Base-by-base conservation (phyloP, 2,329 filamentous ascomycete species). In the Claviceps sorghi region DNA sequence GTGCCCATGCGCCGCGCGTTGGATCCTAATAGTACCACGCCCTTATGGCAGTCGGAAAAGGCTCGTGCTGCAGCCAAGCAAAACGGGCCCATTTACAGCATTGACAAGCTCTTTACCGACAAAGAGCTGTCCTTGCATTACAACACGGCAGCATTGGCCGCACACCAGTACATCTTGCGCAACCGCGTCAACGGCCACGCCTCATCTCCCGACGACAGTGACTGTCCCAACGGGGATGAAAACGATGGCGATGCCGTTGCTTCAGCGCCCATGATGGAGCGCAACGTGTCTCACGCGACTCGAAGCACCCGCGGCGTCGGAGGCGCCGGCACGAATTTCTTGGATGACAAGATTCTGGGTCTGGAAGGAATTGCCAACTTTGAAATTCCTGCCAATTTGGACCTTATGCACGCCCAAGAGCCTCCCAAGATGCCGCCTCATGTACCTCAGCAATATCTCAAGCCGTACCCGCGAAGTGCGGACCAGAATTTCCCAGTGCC, bases 21-120 rank as follows among this genome's bases (percentile, higher is more conserved):
- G 36, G 80, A 84, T 48, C 69, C 73, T 45, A 74, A 74, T 52
- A 76, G 71, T 58, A 80, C 75, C 32, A 84, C 80, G 1, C 72
- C 79, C 7, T 67, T 83, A 26, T 83, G 80, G 79, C 77, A 79
- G 60, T 77, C 72, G 49, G 80, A 83, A 58, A 76, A 78, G 61
- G 68, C 79, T 50, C 71, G 74, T 57, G 67, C 69, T 53, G 68
- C 71, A 52, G 69, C 76, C 53, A 77, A 77, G 61, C 75, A 80
- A 59, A 74, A 77, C 21, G 80, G 78, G 9, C 75, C 79, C 0
- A 67, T 80, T 1, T 83, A 82, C 63, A 83, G 77, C 62, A 77
- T 85, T 54, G 80, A 84, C 59, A 84, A 84, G 68, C 74, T 85
- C 40, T 85, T 85, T 49, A 84, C 81, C 0, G 82, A 85, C 59